Conservation (phyloP, 768 basidiomycete genomes). For the Boletus reticuloceps region DNA sequence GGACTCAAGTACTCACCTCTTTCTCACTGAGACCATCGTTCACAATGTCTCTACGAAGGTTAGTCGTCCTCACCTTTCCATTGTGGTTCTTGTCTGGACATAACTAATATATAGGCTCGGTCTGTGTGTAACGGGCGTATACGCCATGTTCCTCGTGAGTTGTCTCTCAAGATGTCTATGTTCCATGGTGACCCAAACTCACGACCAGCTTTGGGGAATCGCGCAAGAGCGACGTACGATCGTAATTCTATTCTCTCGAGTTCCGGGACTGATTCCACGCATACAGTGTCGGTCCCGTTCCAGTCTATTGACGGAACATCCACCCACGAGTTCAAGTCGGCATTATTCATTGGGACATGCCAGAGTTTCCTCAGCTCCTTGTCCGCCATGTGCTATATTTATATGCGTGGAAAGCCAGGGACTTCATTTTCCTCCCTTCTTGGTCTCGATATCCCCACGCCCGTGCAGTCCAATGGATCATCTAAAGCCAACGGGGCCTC, state of each 20-base stretch:
- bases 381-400: slow-evolving; percentile 75
- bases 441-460: slow-evolving; percentile 48
- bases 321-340: slow-evolving; percentile 77
- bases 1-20: too few relatives aligned
- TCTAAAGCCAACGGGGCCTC: slow-evolving; percentile 26
- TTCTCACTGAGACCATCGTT: neutral
- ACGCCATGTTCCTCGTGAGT: slow-evolving; percentile 86
- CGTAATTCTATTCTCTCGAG: neutral
- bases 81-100: neutral
- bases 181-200: slow-evolving; percentile 1
- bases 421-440: slow-evolving; percentile 55
- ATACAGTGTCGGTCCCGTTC: slow-evolving; percentile 81
- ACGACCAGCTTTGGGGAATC: slow-evolving; percentile 76
- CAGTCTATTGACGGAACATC: slow-evolving; percentile 59
- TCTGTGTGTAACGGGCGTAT: slow-evolving; percentile 83
- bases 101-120: slow-evolving; percentile 46
- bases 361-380: slow-evolving; percentile 79
- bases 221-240: slow-evolving; percentile 90
- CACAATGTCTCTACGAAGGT: slow-evolving; percentile 28
- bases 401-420: slow-evolving; percentile 53
- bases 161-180: neutral
- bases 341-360: slow-evolving; percentile 80
- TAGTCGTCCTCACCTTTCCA: neutral
- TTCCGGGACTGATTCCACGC: neutral
- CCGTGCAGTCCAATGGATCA: slow-evolving; percentile 17